Conservation (phyloP, 148 eudicot genomes). For the Rheum nobile region DNA sequence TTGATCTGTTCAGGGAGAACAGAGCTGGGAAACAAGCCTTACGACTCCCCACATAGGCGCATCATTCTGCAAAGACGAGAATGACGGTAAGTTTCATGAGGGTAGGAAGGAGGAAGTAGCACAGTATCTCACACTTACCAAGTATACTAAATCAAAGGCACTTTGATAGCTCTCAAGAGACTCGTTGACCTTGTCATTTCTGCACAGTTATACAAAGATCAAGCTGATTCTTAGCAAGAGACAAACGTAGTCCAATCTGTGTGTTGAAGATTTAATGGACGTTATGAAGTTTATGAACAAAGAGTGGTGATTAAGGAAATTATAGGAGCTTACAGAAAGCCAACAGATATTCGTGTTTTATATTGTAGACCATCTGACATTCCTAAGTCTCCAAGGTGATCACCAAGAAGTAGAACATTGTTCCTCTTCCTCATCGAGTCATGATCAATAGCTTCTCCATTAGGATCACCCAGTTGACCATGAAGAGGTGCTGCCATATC, state of each 20-base stretch:
- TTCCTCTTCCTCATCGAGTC: conserved; percentile 61
- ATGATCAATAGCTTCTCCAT: conserved; percentile 33
- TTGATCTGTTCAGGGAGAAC: conserved; percentile 24
- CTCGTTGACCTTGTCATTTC: conserved; percentile 66
- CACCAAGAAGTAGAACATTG: conserved; percentile 85
- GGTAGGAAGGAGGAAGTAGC: neutral
- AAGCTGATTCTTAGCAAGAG: neutral
- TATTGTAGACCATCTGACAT: conserved; percentile 90
- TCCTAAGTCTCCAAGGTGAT: conserved; percentile 90
- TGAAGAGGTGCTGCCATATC: conserved; percentile 88
- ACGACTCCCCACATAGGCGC: conserved; percentile 69
- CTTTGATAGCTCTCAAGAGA: conserved; percentile 60
- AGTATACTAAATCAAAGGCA: conserved; percentile 69
- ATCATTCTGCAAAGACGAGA: conserved; percentile 51
- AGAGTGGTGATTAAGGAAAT: neutral
- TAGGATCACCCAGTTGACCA: conserved; percentile 41
- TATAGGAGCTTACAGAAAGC: conserved; percentile 62
- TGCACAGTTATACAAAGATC: conserved; percentile 19
- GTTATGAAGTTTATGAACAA: neutral
- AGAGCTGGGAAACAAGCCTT: conserved; percentile 62
- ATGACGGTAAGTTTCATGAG: neutral
- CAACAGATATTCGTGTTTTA: conserved; percentile 74
- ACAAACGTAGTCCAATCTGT: neutral
- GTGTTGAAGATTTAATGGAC: neutral
- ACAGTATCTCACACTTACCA: conserved; percentile 39